Conservation (phyloP, 176 grass and related monocot genomes). For the Phoenix roebelenii region DNA sequence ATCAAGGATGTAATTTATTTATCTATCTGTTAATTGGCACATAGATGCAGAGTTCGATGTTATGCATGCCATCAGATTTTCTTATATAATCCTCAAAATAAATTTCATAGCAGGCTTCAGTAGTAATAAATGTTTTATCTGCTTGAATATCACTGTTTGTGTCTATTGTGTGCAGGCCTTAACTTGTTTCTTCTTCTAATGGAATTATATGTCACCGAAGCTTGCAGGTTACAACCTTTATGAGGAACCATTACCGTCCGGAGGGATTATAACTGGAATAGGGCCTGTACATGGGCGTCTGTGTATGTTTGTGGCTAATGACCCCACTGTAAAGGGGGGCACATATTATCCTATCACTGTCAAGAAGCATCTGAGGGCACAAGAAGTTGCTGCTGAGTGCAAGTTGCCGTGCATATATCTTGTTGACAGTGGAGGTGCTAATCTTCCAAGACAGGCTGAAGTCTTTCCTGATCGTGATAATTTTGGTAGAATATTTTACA, state of each 20-base stretch:
- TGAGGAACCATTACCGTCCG: constrained; percentile 80
- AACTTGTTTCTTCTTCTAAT: too few species aligned
- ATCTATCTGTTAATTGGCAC: too few species aligned
- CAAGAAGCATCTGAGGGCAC: constrained; percentile 87
- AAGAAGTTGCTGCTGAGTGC: constrained; percentile 81
- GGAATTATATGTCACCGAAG: constrained; percentile 21
- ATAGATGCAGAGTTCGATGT: too few species aligned
- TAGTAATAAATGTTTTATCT: too few species aligned
- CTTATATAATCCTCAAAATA: background rate
- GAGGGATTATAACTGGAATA: constrained; percentile 83
- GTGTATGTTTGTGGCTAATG: constrained; percentile 95
- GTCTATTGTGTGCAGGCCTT: too few species aligned
- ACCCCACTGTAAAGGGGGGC: constrained; percentile 89
- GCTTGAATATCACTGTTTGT: too few species aligned
- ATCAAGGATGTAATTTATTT: too few species aligned
- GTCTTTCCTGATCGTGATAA: constrained; percentile 95
- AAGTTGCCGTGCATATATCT: constrained; percentile 93
- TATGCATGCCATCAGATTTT: background rate
- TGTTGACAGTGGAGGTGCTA: constrained; percentile 93
- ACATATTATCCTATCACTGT: constrained; percentile 95
- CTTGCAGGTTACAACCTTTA: constrained; percentile 91
- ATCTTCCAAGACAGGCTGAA: constrained; percentile 90
- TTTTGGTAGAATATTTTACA: constrained; percentile 98
- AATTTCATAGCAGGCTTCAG: too few species aligned
- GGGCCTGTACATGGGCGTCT: constrained; percentile 81